A percentile compares a stretch with the other conserved stretches of the same genome.
Evolutionary conservation across 106 monocot genomes (phyloP).

Genomic region (Vanilla planifolia): DNA sequence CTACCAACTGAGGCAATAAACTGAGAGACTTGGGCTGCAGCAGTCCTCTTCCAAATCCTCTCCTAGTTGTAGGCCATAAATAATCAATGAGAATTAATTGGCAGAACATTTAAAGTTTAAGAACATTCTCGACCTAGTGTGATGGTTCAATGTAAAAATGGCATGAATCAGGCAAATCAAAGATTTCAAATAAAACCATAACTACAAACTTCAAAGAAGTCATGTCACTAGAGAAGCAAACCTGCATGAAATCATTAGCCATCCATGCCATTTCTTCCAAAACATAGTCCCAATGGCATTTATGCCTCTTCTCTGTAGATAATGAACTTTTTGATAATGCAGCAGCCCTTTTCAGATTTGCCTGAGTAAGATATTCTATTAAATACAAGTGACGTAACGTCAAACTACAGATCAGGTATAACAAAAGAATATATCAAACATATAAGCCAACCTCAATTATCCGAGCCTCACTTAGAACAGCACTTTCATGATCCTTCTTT

Average conservation of each 20-base stretch:
- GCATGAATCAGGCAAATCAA: neutral
- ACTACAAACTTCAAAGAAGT: neutral
- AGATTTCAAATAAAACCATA: neutral
- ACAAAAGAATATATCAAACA: neutral
- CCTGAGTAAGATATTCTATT: constrained; percentile 38
- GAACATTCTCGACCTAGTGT: neutral
- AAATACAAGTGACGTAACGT: constrained; percentile 3
- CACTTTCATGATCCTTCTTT: constrained; percentile 70
- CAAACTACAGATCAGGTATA: neutral
- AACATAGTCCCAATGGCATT: constrained; percentile 96
- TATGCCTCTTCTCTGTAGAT: constrained; percentile 37
- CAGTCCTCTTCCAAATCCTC: constrained; percentile 74
- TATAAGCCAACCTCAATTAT: constrained; percentile 64
- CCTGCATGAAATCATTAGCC: constrained; percentile 99
- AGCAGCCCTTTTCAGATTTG: constrained; percentile 48
- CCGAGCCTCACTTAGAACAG: constrained; percentile 68
- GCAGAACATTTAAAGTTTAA: neutral
- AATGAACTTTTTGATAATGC: constrained; percentile 36
- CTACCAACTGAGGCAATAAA: constrained; percentile 34
- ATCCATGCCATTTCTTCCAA: constrained; percentile 99
- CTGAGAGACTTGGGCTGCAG: constrained; percentile 62
- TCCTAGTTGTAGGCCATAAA: constrained; percentile 41
- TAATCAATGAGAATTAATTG: neutral
- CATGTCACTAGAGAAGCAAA: constrained; percentile 15
- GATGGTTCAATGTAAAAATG: no score